Percentiles rank a stretch among this genome's conserved stretches.
These are phyloP conservation scores for Corynespora cassiicola DNA, from an alignment of 2,329 filamentous ascomycete genomes.

Conservation along the genomic window DNA sequence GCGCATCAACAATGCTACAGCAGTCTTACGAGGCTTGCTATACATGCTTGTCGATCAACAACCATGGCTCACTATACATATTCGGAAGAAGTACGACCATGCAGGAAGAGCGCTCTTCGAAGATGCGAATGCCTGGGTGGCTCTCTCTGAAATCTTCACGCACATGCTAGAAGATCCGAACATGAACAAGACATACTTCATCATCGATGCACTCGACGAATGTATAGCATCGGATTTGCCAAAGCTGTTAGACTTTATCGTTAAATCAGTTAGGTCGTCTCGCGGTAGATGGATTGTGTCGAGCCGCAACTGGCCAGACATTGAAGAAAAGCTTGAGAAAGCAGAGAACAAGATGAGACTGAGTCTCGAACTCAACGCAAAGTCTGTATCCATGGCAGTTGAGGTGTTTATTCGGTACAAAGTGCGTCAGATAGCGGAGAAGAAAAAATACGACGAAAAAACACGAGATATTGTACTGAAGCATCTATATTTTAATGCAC, in stretches of 20 bases:
- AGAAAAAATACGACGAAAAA: slow-evolving; percentile 24
- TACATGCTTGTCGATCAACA: slow-evolving; percentile 47
- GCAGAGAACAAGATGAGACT: slow-evolving; percentile 26
- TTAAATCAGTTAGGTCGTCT: slow-evolving; percentile 33
- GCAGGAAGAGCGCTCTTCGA: slow-evolving; percentile 48
- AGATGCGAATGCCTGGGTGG: slow-evolving; percentile 45
- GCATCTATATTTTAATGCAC: slow-evolving; percentile 36
- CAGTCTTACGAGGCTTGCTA: slow-evolving; percentile 53
- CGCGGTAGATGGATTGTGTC: slow-evolving; percentile 25
- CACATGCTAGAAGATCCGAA: slow-evolving; percentile 47
- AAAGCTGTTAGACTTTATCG: slow-evolving; percentile 2
- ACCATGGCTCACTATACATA: slow-evolving; percentile 39
- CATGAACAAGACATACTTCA: not conserved
- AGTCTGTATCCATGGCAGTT: slow-evolving; percentile 41
- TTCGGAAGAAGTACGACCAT: slow-evolving; percentile 46
- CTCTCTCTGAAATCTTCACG: slow-evolving; percentile 45
- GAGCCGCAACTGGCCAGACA: slow-evolving; percentile 51
- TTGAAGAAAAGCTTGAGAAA: slow-evolving; percentile 38
- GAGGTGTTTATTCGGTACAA: slow-evolving; percentile 44
- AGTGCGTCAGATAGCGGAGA: slow-evolving; percentile 30
- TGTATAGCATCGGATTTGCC: slow-evolving; percentile 4
- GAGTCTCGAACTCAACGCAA: slow-evolving; percentile 40
- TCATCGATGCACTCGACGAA: slow-evolving; percentile 6
- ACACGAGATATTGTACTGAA: slow-evolving; percentile 12
- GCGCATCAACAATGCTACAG: slow-evolving; percentile 44